phyloP scores from a whole-genome alignment of 2,329 filamentous ascomycete species.

The Rhexocercosporidium sp. region DNA sequence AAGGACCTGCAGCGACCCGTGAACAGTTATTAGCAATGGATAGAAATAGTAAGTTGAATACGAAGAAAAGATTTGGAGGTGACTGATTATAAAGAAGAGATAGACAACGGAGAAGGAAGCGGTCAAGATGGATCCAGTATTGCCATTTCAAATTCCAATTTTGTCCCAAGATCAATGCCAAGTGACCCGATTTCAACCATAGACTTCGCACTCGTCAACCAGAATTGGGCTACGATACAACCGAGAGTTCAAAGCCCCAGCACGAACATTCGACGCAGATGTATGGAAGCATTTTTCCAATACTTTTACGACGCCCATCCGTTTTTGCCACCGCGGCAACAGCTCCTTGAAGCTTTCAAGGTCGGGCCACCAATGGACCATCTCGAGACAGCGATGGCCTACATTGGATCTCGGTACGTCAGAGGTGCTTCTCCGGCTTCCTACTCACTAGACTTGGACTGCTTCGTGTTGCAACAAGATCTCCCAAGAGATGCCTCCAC shows the following conservation, averaged over 20 bases:
- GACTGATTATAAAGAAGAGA: neutral
- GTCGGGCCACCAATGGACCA: constrained; percentile 17
- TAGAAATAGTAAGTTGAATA: constrained; percentile 14
- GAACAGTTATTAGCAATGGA: constrained; percentile 41
- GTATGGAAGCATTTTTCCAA: constrained; percentile 33
- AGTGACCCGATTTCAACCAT: neutral
- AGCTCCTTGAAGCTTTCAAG: constrained; percentile 26
- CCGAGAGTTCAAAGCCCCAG: neutral
- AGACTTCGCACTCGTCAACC: neutral
- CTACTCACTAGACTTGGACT: constrained; percentile 27
- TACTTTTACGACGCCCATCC: constrained; percentile 32
- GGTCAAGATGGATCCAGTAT: neutral
- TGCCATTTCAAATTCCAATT: neutral
- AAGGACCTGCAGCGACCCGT: constrained; percentile 62
- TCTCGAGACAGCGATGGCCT: constrained; percentile 29
- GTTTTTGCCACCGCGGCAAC: constrained; percentile 30
- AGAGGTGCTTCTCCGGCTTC: constrained; percentile 18
- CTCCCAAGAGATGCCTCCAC: constrained; percentile 51
- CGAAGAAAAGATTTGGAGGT: neutral
- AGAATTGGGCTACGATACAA: constrained; percentile 2
- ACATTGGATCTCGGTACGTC: constrained; percentile 29
- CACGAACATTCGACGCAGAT: constrained; percentile 30
- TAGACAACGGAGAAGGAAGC: neutral
- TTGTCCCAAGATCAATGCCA: too few species aligned
- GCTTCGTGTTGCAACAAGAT: constrained; percentile 19